Conservation (phyloP, 2,329 filamentous ascomycete species). For the Ophiocordyceps camponoti-floridani region DNA sequence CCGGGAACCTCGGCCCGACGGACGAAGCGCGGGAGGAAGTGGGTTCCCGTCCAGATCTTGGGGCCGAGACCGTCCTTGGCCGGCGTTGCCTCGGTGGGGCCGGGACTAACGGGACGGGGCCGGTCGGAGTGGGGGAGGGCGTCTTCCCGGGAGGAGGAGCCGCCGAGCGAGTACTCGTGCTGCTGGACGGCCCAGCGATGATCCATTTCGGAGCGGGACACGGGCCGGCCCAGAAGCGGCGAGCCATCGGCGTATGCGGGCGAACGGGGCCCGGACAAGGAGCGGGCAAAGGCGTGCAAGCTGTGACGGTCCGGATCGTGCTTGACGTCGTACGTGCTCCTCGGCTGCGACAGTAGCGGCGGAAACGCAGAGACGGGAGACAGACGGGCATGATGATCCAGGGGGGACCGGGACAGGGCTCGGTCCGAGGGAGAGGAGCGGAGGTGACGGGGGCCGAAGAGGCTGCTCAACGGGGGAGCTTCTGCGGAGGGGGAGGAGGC, state of each 20-base stretch:
- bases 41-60: constrained; percentile 52
- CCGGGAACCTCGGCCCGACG: constrained; percentile 50
- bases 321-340: constrained; percentile 27
- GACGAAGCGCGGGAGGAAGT: constrained; percentile 49
- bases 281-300: constrained; percentile 9
- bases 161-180: constrained; percentile 28
- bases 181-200: constrained; percentile 21
- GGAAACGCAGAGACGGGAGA: constrained; percentile 31
- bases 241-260: constrained; percentile 21
- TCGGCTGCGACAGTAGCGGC: constrained; percentile 21
- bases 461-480: constrained; percentile 38
- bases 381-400: constrained; percentile 24
- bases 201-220: constrained; percentile 15
- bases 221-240: constrained; percentile 14
- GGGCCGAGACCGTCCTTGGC: constrained; percentile 44
- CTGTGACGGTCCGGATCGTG: constrained; percentile 22
- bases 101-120: background rate
- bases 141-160: background rate
- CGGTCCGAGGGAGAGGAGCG: constrained; percentile 27
- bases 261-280: constrained; percentile 25
- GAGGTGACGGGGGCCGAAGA: constrained; percentile 31
- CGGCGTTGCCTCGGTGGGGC: constrained; percentile 21
- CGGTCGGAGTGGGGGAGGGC: background rate
- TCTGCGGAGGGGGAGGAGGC: constrained; percentile 12
- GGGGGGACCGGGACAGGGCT: constrained; percentile 23